Percentiles rank a stretch among this genome's conserved stretches.
Conservation (phyloP, 2,329 filamentous ascomycete genomes). For the Venturia asperata region DNA sequence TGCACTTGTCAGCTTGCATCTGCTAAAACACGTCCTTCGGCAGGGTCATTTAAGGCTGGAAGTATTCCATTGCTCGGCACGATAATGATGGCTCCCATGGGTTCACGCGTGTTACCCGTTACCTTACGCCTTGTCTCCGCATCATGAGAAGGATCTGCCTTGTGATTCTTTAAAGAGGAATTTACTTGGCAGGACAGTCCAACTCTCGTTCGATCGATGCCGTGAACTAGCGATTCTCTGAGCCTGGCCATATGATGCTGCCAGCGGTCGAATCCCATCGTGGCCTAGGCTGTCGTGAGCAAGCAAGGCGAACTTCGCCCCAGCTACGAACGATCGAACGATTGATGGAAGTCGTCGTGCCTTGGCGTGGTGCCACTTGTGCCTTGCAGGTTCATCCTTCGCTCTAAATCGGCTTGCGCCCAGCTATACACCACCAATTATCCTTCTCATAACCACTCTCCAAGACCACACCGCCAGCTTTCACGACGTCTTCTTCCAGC, state of each 20-base stretch:
- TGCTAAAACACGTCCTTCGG: not conserved
- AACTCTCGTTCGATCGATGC: not conserved
- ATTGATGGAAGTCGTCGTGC: not conserved
- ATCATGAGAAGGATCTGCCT: not conserved
- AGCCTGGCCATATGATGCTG: not conserved
- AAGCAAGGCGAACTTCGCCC: not conserved
- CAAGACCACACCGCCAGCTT: slow-evolving; percentile 67
- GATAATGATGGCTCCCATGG: not conserved
- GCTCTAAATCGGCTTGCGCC: slow-evolving; percentile 21
- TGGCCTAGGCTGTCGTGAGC: not conserved
- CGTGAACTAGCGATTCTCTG: not conserved
- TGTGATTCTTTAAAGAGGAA: not conserved
- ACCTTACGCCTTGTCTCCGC: not conserved
- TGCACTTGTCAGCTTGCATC: not conserved
- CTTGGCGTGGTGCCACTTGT: not conserved
- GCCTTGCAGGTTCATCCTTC: not conserved
- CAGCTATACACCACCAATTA: slow-evolving; percentile 89
- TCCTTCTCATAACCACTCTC: slow-evolving; percentile 90
- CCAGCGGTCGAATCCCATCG: not conserved
- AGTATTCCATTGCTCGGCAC: not conserved
- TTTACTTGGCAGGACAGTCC: not conserved
- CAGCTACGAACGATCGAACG: not conserved
- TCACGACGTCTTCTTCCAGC: slow-evolving; percentile 68
- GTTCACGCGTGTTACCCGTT: not conserved
- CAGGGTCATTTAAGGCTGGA: not conserved